Base-by-base conservation (phyloP, 2,329 filamentous ascomycete species). In the Fusarium pseudonygamai region DNA sequence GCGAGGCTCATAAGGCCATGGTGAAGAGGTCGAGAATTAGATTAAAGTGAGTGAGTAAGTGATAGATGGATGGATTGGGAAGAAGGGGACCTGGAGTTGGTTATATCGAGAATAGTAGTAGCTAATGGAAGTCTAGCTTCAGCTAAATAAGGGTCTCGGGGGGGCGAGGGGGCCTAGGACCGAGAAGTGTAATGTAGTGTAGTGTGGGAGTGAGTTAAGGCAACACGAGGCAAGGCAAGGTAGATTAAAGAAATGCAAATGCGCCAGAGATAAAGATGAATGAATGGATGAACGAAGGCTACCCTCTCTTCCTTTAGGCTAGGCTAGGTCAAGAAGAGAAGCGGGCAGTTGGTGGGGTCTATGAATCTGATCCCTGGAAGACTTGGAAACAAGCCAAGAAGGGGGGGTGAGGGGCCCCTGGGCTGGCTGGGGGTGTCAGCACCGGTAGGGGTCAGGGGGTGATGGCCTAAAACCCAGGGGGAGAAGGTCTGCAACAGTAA, bases 331-430 rank as follows among this genome's bases (percentile, higher is more conserved):
- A 72, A 73, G 71, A 75, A 72, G 65, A 75, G 75, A 76, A 75
- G 65, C 60, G 57, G 71, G 73, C 71, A 58, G 71, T 72, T 77
- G 73, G 75, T 77, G 75, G 75, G 75, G 75, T 77, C 75, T 66
- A 64, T 75, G 65, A 68, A 75, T 50, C 22, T 11, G 39, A 56
- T 77, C 74, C 72, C 75, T 77, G 73, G 66, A 73, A 76, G 59
- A 69, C 69, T 76, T 76, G 74, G 74, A 75, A 77, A 67, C 69
- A 66, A 67, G 69, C 65, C 56, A 75, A 76, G 73, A 69, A 72
- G 65, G 71, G 69, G 73, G 65, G 59, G 64, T 60, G 67, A 50
- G 39, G 56, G 58, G 50, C 50, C 26, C 58, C 58, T 64, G 36
- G 47, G 24, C 58, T 45, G 26, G 58, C 46, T 45, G 26, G 58